Base-by-base conservation (phyloP, 345 rosid genomes). In the Bruguiera gymnorhiza region DNA sequence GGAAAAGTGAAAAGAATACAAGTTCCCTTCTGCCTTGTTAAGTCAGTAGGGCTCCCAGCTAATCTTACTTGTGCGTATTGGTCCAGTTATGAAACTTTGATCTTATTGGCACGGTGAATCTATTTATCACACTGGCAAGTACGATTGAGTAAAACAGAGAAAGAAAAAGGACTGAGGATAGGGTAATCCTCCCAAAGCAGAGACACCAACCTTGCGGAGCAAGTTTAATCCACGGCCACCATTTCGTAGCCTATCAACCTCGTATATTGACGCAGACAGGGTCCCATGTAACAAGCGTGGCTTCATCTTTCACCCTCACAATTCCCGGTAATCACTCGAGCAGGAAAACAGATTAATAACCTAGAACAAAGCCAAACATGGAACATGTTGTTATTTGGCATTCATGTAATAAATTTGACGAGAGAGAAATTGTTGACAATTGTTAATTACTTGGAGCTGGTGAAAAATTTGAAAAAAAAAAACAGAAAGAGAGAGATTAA, bases 231-330 rank as follows among this genome's bases (percentile, higher is more conserved):
- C 80, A 52, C 80, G 78, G 27, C 89, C 84, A 39, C 69, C 85
- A 39, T 69, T 64, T 4, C 76, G 77, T 27, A 89, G 70, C 59
- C 46, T 62, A 62, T 89, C 86, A 62, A 88, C 68, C 72, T 76
- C 90, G 37, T 63, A 68, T 19, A 92, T 76, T 11, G 73, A 79
- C 15, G 77, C 96, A 24, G 30, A 29, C 72, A 92, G 90, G 21
- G 77, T 83, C 15, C 97, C 96, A 51, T 92, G 97, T 18, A 89
- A 88, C 72, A 85, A 67, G 56, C 50, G 70, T 30, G 60, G 54
- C 68, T 62, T 77, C 78, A 73, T 75, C n/a, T 77, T 55, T 39
- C 62, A 51, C 61, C 62, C 70, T 51, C 30, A 59, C 56, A 52
- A 20, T 56, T 31, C 24, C 21, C 7, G 34, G 62, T 34, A 68